Conservation (phyloP, 139 green algal genomes). For the Tetraselmis striata region DNA sequence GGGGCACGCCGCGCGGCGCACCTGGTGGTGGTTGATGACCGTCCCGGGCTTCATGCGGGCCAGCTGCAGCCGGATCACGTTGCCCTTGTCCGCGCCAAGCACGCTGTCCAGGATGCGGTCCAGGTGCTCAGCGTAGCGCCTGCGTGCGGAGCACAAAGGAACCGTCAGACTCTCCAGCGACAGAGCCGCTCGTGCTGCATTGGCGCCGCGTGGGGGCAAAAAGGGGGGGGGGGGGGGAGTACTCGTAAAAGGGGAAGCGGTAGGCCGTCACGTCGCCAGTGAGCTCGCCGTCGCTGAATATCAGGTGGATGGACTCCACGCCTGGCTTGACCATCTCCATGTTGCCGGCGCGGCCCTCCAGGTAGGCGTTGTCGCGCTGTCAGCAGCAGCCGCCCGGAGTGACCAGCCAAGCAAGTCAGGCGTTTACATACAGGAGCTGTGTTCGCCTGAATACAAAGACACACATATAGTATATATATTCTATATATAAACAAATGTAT, state of each 20-base stretch:
- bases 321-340: conserved; percentile 56
- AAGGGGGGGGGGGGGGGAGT: no score
- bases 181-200: no score
- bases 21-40: conserved; percentile 33
- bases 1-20: no score
- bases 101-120: conserved; percentile 35
- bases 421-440: no score
- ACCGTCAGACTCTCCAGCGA: no score
- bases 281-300: conserved; percentile 49
- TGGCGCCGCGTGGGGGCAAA: no score
- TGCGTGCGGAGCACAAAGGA: no score
- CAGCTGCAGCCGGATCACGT: conserved; percentile 65
- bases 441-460: no score
- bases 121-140: neutral
- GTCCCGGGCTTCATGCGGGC: conserved; percentile 44
- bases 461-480: no score
- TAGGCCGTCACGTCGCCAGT: conserved; percentile 33
- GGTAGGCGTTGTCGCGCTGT: conserved; percentile 34
- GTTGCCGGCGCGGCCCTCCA: conserved; percentile 41
- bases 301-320: conserved; percentile 36
- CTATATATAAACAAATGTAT: no score
- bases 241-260: conserved; percentile 55
- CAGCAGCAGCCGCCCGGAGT: no score
- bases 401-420: no score
- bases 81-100: conserved; percentile 35